phyloP scores from a whole-genome alignment of 176 grass and related monocot genomes.

The Dendrocalamus sinicus region DNA sequence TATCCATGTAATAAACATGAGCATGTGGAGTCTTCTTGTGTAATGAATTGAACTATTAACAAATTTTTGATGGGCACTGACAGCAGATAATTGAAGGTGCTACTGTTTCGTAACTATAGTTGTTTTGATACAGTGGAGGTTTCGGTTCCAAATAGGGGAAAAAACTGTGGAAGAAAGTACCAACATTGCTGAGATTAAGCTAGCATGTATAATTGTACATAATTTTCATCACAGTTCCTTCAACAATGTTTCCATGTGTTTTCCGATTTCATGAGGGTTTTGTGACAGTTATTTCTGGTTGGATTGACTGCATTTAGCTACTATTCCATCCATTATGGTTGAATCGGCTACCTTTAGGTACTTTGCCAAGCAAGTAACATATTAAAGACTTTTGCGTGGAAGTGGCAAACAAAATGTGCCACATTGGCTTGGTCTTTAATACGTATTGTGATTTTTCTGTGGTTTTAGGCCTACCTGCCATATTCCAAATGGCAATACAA shows the following conservation, averaged over 20 bases:
- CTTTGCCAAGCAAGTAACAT: constrained; percentile 5
- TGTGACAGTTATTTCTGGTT: background rate
- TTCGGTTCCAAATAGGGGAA: too few species aligned
- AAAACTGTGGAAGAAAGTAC: background rate
- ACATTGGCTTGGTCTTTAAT: background rate
- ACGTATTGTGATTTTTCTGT: constrained; percentile 21
- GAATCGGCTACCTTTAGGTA: background rate
- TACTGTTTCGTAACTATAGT: background rate
- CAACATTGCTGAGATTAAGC: background rate
- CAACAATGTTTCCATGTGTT: constrained; percentile 1
- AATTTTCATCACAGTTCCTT: background rate
- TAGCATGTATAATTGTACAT: constrained; percentile 5
- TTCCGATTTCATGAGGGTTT: background rate
- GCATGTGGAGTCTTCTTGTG: background rate
- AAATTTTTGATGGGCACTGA: constrained; percentile 1
- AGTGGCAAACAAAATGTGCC: background rate
- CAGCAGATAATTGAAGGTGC: background rate
- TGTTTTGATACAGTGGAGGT: too few species aligned
- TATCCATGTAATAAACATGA: background rate
- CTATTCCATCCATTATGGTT: constrained; percentile 6
- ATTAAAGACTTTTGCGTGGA: background rate
- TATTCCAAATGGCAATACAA: constrained; percentile 7
- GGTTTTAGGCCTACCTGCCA: background rate
- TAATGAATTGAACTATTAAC: background rate
- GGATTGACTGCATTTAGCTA: constrained; percentile 16